Base-by-base conservation (phyloP, 192 early-diverging fungal species). In the Entomortierella parvispora region DNA sequence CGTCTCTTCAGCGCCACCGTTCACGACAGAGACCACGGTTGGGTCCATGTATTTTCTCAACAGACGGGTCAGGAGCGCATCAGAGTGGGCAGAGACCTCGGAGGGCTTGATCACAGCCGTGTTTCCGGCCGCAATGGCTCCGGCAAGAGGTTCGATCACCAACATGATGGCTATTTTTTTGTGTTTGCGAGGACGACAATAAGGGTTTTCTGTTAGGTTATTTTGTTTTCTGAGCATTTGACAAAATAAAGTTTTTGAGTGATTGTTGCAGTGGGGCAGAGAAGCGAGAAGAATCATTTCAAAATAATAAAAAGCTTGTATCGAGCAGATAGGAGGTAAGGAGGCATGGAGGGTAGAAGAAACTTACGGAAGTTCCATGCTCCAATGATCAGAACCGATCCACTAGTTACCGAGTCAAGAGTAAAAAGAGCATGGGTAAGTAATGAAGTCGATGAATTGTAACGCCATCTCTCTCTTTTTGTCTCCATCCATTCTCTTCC, bases 111-210 rank as follows among this genome's bases (percentile, higher is more conserved):
- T 0, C 25, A 80, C n/a, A 8, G 49, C 61, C 17, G 71, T 72
- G 74, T 89, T 89, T 26, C 90, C 90, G 31, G 84, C 89, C 18
- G 90, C 89, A 31, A 91, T 74, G 15, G 87, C 86, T 17, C 82
- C 77, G 2, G 77, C 80, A 7, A 90, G 31, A 2, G 90, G 90
- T 14, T 65, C 69, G 5, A 91, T 25, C 2, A 69, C 52, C 31
- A 91, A 71, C 32, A 82, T 70, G 53, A 84, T 71, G 29, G 88
- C 74, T 77, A 44, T n/a, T n/a, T n/a, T n/a, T n/a, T n/a, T n/a
- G n/a, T n/a, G n/a, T n/a, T n/a, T n/a, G n/a, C n/a, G n/a, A n/a
- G n/a, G n/a, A n/a, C n/a, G n/a, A n/a, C n/a, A n/a, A n/a, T n/a
- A n/a, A n/a, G n/a, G n/a, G n/a, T n/a, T n/a, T n/a, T n/a, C n/a